Conservation (phyloP, 495 filamentous ascomycete genomes). For the Podospora appendiculata region DNA sequence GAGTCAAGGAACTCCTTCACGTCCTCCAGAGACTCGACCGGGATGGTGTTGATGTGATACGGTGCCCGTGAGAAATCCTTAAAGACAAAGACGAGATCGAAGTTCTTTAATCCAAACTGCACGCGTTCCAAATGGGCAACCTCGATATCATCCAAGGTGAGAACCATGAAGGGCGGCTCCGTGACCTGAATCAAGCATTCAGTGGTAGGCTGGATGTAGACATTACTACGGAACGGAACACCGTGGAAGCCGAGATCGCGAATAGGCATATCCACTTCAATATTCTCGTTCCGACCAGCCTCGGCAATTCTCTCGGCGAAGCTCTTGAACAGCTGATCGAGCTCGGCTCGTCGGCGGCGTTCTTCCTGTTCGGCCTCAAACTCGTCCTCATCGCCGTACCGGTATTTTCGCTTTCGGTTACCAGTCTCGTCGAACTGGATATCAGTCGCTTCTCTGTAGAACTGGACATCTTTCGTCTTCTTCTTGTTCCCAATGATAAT, state of each 20-base stretch:
- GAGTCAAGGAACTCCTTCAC: constrained; percentile 98
- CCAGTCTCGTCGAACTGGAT: constrained; percentile 99
- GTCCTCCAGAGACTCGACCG: constrained; percentile 85
- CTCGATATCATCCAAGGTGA: constrained; percentile 93
- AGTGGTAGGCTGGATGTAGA: constrained; percentile 90
- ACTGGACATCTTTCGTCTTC: constrained; percentile 97
- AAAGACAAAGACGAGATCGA: constrained; percentile 96
- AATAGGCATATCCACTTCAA: constrained; percentile 93
- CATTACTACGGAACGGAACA: constrained; percentile 90
- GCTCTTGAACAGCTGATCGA: constrained; percentile 91
- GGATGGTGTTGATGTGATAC: constrained; percentile 95
- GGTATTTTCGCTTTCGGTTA: constrained; percentile 92
- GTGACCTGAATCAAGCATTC: constrained; percentile 98
- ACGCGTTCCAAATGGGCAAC: constrained; percentile 95
- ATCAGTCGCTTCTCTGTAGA: constrained; percentile 96
- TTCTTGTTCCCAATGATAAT: constrained; percentile 96
- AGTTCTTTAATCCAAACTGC: constrained; percentile 98
- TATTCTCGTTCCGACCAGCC: constrained; percentile 72
- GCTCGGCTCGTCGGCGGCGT: constrained; percentile 74
- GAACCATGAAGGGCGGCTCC: constrained; percentile 90
- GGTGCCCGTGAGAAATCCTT: constrained; percentile 88
- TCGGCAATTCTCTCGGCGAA: constrained; percentile 98
- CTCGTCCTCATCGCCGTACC: constrained; percentile 98
- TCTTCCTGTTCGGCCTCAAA: constrained; percentile 99
- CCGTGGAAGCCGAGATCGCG: constrained; percentile 94